phyloP scores from a whole-genome alignment of 2,329 filamentous ascomycete genomes.

The Sporothrix luriei region DNA sequence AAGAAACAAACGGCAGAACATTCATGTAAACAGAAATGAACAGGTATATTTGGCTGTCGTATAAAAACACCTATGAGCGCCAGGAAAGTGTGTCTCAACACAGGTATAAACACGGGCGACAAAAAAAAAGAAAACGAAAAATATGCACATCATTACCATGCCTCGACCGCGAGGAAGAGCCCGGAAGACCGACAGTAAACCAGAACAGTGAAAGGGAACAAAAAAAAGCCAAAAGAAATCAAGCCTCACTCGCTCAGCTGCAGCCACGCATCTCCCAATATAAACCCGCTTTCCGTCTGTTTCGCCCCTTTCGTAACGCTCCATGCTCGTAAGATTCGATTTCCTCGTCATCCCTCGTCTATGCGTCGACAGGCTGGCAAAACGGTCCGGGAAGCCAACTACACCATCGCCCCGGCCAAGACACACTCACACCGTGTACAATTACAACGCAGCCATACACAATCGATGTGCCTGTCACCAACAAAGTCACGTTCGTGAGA shows the following conservation, averaged over 20 bases:
- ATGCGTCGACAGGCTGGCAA: no score
- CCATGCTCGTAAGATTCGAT: no score
- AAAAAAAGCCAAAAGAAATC: neutral
- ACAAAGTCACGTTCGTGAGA: no score
- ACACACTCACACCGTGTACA: no score
- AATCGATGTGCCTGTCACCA: no score
- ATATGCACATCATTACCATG: constrained; percentile 20
- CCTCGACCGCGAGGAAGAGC: constrained; percentile 26
- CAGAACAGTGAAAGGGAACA: neutral
- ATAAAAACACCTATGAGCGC: constrained; percentile 26
- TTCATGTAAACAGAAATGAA: neutral
- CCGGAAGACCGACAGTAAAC: neutral
- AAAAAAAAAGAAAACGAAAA: neutral
- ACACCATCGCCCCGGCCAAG: no score
- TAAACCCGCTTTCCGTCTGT: no score
- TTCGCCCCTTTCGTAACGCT: no score
- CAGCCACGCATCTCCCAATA: neutral
- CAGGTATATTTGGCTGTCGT: constrained; percentile 9
- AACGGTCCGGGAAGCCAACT: no score
- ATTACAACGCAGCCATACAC: no score
- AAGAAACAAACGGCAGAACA: neutral
- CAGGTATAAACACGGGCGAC: constrained; percentile 24
- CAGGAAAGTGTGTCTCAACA: constrained; percentile 16
- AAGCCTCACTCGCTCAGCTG: neutral
- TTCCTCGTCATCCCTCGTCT: no score